Evolutionary conservation across 257 asterid species (phyloP).

Genomic region (Ophiorrhiza pumila): DNA sequence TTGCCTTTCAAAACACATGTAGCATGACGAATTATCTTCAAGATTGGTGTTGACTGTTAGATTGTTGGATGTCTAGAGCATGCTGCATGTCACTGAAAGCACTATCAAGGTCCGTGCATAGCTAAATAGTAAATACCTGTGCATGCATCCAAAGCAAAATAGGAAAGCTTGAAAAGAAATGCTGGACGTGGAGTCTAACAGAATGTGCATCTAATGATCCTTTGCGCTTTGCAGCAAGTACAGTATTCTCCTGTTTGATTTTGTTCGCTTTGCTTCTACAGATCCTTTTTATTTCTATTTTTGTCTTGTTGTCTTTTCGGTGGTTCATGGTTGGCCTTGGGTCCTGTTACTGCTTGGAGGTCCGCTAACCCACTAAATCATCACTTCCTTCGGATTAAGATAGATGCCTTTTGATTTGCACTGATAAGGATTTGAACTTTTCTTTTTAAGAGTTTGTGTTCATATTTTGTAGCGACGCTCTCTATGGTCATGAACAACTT

Average conservation of each 20-base stretch:
- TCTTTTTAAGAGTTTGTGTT: too few species aligned
- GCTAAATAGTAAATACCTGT: too few species aligned
- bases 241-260: too few species aligned
- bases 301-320: neutral
- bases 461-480: too few species aligned
- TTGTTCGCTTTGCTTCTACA: neutral
- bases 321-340: neutral
- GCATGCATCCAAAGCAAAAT: neutral
- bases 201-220: too few species aligned
- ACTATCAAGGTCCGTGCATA: too few species aligned
- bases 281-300: neutral
- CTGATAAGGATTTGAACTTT: neutral
- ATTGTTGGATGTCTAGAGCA: too few species aligned
- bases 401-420: neutral
- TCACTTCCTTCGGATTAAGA: neutral
- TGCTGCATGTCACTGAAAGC: too few species aligned
- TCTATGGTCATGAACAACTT: too few species aligned
- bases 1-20: constrained; percentile 3
- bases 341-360: neutral
- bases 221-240: too few species aligned
- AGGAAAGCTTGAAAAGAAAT: neutral
- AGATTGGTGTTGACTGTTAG: neutral
- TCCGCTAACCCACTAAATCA: neutral
- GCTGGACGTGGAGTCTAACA: neutral
- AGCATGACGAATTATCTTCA: neutral